These are phyloP conservation scores for Aaosphaeria pasadenensis DNA, from an alignment of 2,329 filamentous ascomycete genomes.

Conservation along the genomic window DNA sequence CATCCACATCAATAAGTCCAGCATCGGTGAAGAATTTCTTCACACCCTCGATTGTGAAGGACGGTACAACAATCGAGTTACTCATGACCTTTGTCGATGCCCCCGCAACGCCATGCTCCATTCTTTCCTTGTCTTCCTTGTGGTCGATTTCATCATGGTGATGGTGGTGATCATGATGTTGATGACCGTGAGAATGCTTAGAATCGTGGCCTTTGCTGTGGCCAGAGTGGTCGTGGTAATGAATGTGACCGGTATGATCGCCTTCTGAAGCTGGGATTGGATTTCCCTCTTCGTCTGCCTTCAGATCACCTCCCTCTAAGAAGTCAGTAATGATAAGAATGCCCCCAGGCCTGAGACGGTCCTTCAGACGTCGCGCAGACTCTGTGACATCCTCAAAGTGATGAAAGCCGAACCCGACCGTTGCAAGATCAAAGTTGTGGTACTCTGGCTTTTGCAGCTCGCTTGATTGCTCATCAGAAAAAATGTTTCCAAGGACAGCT, in stretches of 20 bases:
- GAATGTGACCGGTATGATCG: slow-evolving; percentile 15
- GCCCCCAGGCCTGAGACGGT: slow-evolving; percentile 64
- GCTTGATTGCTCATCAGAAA: slow-evolving; percentile 19
- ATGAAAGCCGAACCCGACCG: slow-evolving; percentile 45
- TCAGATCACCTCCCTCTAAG: slow-evolving; percentile 49
- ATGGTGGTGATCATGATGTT: slow-evolving; percentile 10
- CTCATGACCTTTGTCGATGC: slow-evolving; percentile 21
- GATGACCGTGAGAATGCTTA: slow-evolving; percentile 7
- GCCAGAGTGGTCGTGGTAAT: slow-evolving; percentile 10
- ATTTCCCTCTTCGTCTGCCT: slow-evolving; percentile 23
- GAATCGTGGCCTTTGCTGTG: slow-evolving; percentile 14
- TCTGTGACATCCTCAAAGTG: slow-evolving; percentile 58
- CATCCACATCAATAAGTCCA: slow-evolving; percentile 56
- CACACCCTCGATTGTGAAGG: slow-evolving; percentile 62
- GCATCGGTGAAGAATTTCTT: slow-evolving; percentile 61
- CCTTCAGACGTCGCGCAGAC: slow-evolving; percentile 57
- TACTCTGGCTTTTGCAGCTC: slow-evolving; percentile 27
- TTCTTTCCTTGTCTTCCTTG: slow-evolving; percentile 3
- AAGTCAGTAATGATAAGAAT: slow-evolving; percentile 68
- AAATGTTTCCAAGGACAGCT: slow-evolving; percentile 35
- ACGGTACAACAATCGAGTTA: slow-evolving; percentile 61
- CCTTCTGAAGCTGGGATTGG: slow-evolving; percentile 20
- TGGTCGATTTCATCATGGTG: slow-evolving; percentile 1
- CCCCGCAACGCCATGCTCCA: background rate
- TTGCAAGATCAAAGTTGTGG: slow-evolving; percentile 42